Evolutionary conservation across 768 basidiomycete species (phyloP).

Genomic region (Coprinopsis cinerea): DNA sequence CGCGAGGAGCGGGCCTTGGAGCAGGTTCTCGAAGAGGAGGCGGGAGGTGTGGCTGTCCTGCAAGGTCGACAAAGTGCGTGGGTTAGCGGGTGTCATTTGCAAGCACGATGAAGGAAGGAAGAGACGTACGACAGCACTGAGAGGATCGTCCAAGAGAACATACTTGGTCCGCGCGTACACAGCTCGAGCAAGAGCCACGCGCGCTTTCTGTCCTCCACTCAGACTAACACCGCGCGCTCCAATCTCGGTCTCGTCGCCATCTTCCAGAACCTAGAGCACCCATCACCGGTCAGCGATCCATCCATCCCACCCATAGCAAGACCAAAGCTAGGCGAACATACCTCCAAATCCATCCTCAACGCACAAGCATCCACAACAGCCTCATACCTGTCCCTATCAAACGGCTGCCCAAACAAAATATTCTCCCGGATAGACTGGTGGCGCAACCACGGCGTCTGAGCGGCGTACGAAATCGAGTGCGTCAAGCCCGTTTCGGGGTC

Average conservation of each 20-base stretch:
- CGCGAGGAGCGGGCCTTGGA: slow-evolving; percentile 26
- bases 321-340: too few relatives aligned
- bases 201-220: slow-evolving; percentile 81
- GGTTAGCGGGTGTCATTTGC: too few relatives aligned
- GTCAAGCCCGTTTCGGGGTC: slow-evolving; percentile 58
- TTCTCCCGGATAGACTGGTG: slow-evolving; percentile 76
- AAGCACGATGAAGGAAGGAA: not conserved
- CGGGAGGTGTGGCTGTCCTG: slow-evolving; percentile 31
- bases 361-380: slow-evolving; percentile 83
- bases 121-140: slow-evolving; percentile 69
- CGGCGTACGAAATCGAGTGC: slow-evolving; percentile 64
- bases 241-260: slow-evolving; percentile 83
- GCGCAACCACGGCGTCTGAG: slow-evolving; percentile 66
- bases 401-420: slow-evolving; percentile 72
- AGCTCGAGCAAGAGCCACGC: slow-evolving; percentile 78
- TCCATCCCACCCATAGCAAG: too few relatives aligned
- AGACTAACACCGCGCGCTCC: slow-evolving; percentile 73
- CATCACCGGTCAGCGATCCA: too few relatives aligned
- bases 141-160: slow-evolving; percentile 74
- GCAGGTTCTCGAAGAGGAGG: slow-evolving; percentile 25
- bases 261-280: slow-evolving; percentile 80
- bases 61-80: too few relatives aligned
- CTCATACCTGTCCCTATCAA: slow-evolving; percentile 68
- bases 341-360: slow-evolving; percentile 69
- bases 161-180: slow-evolving; percentile 68